These are phyloP conservation scores for Aspergillus thermomutatus DNA, from an alignment of 2,329 filamentous ascomycete genomes.

Conservation along the genomic window DNA sequence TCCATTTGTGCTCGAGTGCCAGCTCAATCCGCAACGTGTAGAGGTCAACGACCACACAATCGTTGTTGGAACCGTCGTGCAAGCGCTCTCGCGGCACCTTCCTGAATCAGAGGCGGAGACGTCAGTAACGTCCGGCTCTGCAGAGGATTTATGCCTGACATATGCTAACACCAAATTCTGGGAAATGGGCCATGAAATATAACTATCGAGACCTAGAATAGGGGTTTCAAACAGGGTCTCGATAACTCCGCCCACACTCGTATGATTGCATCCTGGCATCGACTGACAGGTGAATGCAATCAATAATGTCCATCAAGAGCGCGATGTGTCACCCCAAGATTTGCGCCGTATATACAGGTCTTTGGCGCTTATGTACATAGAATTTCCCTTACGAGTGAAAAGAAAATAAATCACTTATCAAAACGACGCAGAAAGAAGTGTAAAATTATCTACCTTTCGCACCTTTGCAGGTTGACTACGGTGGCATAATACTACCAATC, in stretches of 20 bases:
- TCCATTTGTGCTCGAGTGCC: conserved; percentile 41
- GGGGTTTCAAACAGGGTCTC: not conserved
- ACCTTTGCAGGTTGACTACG: not conserved
- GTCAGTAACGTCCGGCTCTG: not conserved
- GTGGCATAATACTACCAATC: not conserved
- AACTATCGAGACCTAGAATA: not conserved
- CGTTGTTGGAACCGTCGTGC: conserved; percentile 36
- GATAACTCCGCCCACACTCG: not conserved
- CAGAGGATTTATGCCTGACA: conserved; percentile 33
- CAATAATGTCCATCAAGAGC: not conserved
- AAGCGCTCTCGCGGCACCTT: conserved; percentile 19
- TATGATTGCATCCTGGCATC: not conserved
- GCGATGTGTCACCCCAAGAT: not conserved
- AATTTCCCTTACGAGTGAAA: not conserved
- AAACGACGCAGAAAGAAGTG: not conserved
- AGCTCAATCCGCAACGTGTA: conserved; percentile 33
- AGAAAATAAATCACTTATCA: not conserved
- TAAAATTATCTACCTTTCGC: not conserved
- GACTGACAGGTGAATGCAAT: not conserved
- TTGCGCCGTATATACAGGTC: not conserved
- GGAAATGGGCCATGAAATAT: conserved; percentile 38
- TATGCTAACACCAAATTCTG: conserved; percentile 44
- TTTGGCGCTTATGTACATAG: not conserved
- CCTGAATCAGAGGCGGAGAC: not conserved
- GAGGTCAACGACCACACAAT: conserved; percentile 41